Conservation (phyloP, 306 rosid genomes). For the Cicer cuneatum region DNA sequence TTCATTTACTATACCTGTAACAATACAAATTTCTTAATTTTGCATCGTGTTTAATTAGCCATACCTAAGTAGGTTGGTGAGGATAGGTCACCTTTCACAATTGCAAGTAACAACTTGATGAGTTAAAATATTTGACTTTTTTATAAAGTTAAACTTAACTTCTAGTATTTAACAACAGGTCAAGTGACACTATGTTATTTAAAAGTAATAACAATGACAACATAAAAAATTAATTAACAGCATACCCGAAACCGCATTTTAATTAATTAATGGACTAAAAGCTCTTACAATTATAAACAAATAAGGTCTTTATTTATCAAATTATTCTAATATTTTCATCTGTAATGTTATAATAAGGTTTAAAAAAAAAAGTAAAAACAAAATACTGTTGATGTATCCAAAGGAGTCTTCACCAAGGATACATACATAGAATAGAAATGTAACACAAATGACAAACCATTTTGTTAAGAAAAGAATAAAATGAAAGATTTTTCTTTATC, state of each 20-base stretch:
- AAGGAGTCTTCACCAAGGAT: constrained; percentile 32
- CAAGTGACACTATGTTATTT: not conserved
- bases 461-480: constrained; percentile 47
- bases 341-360: not conserved
- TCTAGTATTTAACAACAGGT: not conserved
- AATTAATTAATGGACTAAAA: not conserved
- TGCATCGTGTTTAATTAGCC: too few relatives aligned
- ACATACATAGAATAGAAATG: not conserved
- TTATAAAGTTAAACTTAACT: not conserved
- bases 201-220: not conserved
- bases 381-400: constrained; percentile 15
- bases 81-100: not conserved
- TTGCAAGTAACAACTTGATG: not conserved
- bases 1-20: too few relatives aligned
- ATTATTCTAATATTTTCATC: constrained; percentile 18
- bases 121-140: constrained; percentile 12
- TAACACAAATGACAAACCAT: not conserved
- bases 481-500: not conserved
- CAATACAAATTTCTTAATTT: too few relatives aligned
- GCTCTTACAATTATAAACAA: not conserved
- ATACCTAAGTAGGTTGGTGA: not conserved
- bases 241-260: not conserved
- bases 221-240: not conserved
- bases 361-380: not conserved
- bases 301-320: not conserved